Evolutionary conservation across 768 basidiomycete species (phyloP), one percentile per base, ranked within the genome.

Genomic region (Phylloporus sp.): DNA sequence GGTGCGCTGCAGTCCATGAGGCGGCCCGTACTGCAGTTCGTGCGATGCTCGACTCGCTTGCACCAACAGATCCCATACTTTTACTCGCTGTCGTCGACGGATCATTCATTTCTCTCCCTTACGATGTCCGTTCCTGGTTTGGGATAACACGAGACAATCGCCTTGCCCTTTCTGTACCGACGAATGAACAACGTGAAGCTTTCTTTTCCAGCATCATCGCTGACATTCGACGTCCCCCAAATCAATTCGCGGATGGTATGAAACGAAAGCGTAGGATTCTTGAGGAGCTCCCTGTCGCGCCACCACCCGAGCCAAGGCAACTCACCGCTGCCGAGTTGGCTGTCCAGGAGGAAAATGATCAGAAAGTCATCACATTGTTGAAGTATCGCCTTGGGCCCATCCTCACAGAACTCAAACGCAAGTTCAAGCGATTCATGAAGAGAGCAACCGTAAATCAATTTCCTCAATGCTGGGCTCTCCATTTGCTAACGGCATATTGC

Each of bases 351-450:
- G 91, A 93, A 68, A 88, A 76, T 52, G 95, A 99, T 62, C 79
- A 84, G 58, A 78, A 80, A 55, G 75, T 85, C 24, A 76, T 91
- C 46, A 90, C 92, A 40, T 69, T 94, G 60, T 73, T 99, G 59
- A 90, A 92, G 68, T 90, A 86, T 62, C 81, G 91, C n/a, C 78
- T 98, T n/a, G 89, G 90, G 2, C 89, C 89, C 2, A 86, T 98
- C 45, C 72, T 98, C 46, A 80, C 80, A 2, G 93, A 97, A 65
- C 73, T 99, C 59, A 93, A 91, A 74, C 81, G 91, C 67, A 93
- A 94, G 72, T 94, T 87, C 67, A 92, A 93, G 76, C 78, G 88
- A 58, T 95, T 97, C 64, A 87, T 84, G 0, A 92, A 92, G 71
- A 73, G 79, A 32, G 87, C 89, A 38, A 76, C 75, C 54, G 93